Evolutionary conservation across 2,329 filamentous ascomycete species (phyloP), one percentile per base, ranked within the genome.

Genomic region (Trichothecium roseum): DNA sequence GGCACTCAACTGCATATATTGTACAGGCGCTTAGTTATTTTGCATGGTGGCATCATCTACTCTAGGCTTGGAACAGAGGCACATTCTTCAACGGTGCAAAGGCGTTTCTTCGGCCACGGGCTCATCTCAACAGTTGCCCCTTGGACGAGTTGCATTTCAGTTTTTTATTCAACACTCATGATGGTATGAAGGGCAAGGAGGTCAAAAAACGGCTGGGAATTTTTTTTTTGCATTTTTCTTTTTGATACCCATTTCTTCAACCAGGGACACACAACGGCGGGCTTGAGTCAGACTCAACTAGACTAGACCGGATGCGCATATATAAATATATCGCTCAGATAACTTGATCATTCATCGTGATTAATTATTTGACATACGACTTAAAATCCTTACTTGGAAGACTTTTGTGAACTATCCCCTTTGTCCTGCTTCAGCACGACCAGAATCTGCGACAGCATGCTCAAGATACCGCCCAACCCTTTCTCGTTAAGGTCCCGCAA

Each of bases 401-500:
- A 24, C 20, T 24, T 24, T 30, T 34, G 17, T 6, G 16, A 14
- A 28, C 13, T 14, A 16, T 47, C 43, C 38, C 46, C 47, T 45
- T 43, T 36, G 38, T 43, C 38, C 41, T 45, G 45, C 10, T 24
- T 24, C 20, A 24, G 20, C 6, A 24, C 10, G 6, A 24, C 20
- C 20, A 24, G 10, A 6, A 24, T 24, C 10, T 24, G 20, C 10
- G 20, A 24, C 20, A 24, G 10, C 20, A 24, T 24, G 20, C 79
- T 69, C 13, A 72, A 70, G 20, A 89, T 66, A 0, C 86, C 86
- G 9, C 55, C 59, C 31, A 82, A 66, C 0, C 81, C 81, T 36
- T 69, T 69, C 5, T 59, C 62, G 39, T 81, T 78, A 41, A 93
- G 56, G 57, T 78, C 75, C 34, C 68, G 66, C 38, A 94, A 58